Percentiles rank a stretch among this genome's conserved stretches.
Conservation (phyloP, 495 filamentous ascomycete genomes). For the Platismatia glauca region DNA sequence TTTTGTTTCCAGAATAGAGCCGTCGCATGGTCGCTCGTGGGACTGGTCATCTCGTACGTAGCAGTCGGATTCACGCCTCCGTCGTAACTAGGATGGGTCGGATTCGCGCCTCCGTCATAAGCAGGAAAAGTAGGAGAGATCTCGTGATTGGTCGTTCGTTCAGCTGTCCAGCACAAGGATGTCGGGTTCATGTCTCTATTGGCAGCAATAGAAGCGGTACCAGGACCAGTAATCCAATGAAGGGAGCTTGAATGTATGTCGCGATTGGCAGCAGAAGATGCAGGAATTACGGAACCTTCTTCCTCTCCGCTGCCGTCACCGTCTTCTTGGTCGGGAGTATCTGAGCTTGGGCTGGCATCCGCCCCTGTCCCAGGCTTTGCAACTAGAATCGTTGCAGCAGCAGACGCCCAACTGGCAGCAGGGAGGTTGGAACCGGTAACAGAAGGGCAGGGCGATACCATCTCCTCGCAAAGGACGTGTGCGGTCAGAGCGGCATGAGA, state of each 20-base stretch:
- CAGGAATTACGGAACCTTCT: neutral
- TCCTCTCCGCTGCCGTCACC: neutral
- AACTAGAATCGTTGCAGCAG: too few relatives aligned
- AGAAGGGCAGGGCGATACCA: neutral
- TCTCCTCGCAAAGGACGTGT: neutral
- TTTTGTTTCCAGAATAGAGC: neutral
- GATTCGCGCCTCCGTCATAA: too few relatives aligned
- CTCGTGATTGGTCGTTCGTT: neutral
- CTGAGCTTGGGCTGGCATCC: neutral
- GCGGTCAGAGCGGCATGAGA: neutral
- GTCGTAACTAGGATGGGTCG: too few relatives aligned
- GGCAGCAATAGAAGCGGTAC: neutral
- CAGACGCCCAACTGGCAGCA: neutral
- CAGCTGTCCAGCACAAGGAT: neutral
- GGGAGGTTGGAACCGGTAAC: neutral
- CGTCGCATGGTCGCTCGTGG: neutral
- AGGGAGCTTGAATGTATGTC: neutral
- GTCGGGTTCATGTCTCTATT: neutral
- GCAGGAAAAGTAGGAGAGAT: neutral
- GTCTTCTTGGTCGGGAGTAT: neutral
- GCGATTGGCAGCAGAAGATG: neutral
- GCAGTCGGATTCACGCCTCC: neutral
- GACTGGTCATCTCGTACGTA: neutral
- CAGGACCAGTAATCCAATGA: neutral
- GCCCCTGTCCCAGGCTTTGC: neutral